Evolutionary conservation across 352 stramenopile genomes (phyloP), one percentile per base, ranked within the genome.

Genomic region (Phytophthora foliorum): DNA sequence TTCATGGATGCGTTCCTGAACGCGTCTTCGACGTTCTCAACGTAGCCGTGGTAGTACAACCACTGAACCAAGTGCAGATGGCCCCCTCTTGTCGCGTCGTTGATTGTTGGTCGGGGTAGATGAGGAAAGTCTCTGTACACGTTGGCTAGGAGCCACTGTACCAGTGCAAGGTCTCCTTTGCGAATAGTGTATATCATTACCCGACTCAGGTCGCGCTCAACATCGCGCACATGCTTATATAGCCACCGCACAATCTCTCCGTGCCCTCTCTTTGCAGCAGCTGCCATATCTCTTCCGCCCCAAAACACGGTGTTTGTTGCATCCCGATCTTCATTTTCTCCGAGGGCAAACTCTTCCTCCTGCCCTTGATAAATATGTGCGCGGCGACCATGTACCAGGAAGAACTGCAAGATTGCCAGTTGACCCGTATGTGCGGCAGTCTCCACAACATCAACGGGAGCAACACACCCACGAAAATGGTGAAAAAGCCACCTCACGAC

Each of bases 1-100:
- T 54, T 67, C 42, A 76, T 74, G 6, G 75, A 72, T 19, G 75
- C 63, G 19, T 78, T 60, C 27, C 67, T 54, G 39, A 80, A 67
- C 24, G 72, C 68, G 5, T 63, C 57, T 21, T 29, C 50, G 13
- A 63, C 66, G 22, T 69, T 51, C 13, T 72, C 31, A 21, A 77
- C 65, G 31, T 66, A 72, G 13, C 63, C 63, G 13, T 69, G 58
- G 32, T 76, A 49, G 8, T 68, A 70, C 7, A 75, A 24, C 71
- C 71, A 79, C 31, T 65, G 57, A 6, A 61, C 46, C 32, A 79
- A 27, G 31, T 69, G n/a, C 6, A 74, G 62, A 54, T 75, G 66
- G 2, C 66, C 70, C 1, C 54, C 57, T 52, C 53, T 63, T 29
- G 60, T 50, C 7, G 69, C 69, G 53, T 77, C 65, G 29, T 71